Percentiles rank a stretch among this genome's conserved stretches.
These are phyloP conservation scores for Cytospora leucostoma DNA, from an alignment of 2,329 filamentous ascomycete genomes.

Conservation along the genomic window DNA sequence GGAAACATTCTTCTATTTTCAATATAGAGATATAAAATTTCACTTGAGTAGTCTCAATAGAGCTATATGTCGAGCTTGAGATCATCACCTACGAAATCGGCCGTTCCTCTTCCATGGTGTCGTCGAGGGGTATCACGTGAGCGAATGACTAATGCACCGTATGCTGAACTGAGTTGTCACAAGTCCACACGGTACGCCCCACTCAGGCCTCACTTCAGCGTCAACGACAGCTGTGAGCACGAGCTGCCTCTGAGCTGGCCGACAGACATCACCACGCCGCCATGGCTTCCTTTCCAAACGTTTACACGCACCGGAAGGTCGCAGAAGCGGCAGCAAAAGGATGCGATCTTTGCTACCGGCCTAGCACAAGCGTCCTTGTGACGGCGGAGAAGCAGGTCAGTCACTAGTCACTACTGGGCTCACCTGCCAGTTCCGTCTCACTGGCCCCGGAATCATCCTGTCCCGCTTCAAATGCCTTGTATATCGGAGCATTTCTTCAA, in stretches of 20 bases:
- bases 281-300: constrained; percentile 66
- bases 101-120: not conserved
- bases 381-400: constrained; percentile 84
- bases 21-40: too few species aligned
- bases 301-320: constrained; percentile 83
- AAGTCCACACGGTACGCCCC: constrained; percentile 8
- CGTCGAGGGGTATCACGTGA: constrained; percentile 11
- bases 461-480: not conserved
- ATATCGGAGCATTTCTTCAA: fast-evolving
- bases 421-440: constrained; percentile 16
- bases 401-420: constrained; percentile 15
- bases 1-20: too few species aligned
- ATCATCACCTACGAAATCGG: not conserved
- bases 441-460: constrained; percentile 19
- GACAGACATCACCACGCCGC: constrained; percentile 12
- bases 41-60: too few species aligned
- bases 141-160: constrained; percentile 22
- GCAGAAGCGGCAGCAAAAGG: constrained; percentile 80
- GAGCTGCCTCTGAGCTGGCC: not conserved
- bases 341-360: constrained; percentile 91
- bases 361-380: constrained; percentile 81
- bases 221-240: constrained; percentile 11
- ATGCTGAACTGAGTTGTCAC: not conserved
- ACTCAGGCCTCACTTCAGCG: constrained; percentile 12
- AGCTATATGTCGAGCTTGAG: too few species aligned